Base-by-base conservation (phyloP, 495 filamentous ascomycete species). In the Neurospora intermedia region DNA sequence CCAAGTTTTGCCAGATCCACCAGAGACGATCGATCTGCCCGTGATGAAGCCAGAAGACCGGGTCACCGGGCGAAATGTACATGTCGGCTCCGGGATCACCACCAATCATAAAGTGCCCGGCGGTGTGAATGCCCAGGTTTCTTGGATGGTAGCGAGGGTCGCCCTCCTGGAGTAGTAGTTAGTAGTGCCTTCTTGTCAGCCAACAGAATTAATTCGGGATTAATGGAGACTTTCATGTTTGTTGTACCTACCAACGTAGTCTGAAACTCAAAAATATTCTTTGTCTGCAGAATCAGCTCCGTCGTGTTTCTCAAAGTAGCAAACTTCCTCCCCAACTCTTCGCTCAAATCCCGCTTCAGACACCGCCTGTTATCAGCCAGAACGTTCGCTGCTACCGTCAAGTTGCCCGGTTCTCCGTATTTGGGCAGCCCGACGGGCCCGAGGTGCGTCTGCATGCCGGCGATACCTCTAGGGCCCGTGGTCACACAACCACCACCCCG, bases 31-130 rank as follows among this genome's bases (percentile, higher is more conserved):
- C 90, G 54, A 92, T 82, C 84, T 87, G 85, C 20, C 80, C 85
- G 78, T 92, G 91, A 79, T 92, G 91, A 35, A 89, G 83, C 78
- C 82, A 92, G 81, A 93, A 93, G n/a, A 81, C 85, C 3, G 90
- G 90, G 70, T 92, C 91, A 20, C 88, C 88, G 7, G 89, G 87
- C 8, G 85, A 88, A 11, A 80, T 82, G 72, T 81, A 89, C 42
- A 88, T 76, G 79, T 91, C 90, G 15, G 74, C 72, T 1, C 85
- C 86, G 0, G 87, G 78, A 85, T 91, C 89, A 23, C 87, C 89
- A 35, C 85, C 89, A 72, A 88, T 85, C 41, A 85, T 80, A 79
- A 87, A 89, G 75, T 93, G 91, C n/a, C 89, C 90, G 23, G 83
- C 88, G 23, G 83, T 85, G 79, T 90, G 91, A 23, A 91, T 82